Percentiles rank a stretch among this genome's conserved stretches.
phyloP scores from a whole-genome alignment of 2,329 filamentous ascomycete species.

The Fusarium sambucinum region DNA sequence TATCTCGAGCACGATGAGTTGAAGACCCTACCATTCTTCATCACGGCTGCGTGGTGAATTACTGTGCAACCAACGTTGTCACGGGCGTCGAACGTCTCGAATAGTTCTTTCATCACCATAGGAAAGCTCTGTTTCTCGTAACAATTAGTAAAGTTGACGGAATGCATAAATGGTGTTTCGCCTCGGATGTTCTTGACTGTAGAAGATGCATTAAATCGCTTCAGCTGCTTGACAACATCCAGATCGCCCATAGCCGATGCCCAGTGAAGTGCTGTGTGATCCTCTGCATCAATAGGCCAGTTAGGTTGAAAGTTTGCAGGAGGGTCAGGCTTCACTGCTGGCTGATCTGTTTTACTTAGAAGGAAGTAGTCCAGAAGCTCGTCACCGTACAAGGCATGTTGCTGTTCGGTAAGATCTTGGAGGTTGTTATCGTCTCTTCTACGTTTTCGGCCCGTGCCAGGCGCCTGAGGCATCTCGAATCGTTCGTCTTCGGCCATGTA shows the following conservation, averaged over 20 bases:
- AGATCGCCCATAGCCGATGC: constrained; percentile 97
- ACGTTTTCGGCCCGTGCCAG: constrained; percentile 76
- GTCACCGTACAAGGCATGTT: constrained; percentile 92
- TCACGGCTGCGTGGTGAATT: constrained; percentile 93
- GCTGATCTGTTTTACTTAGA: constrained; percentile 82
- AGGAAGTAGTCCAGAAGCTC: constrained; percentile 97
- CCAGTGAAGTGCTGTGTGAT: constrained; percentile 95
- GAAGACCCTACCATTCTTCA: constrained; percentile 82
- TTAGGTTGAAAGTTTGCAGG: constrained; percentile 90
- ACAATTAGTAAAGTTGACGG: constrained; percentile 96
- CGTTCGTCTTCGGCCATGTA: constrained; percentile 87
- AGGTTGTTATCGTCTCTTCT: constrained; percentile 74
- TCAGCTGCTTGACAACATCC: constrained; percentile 88
- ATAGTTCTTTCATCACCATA: constrained; percentile 82
- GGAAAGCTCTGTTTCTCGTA: constrained; percentile 94
- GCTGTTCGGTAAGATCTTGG: constrained; percentile 78
- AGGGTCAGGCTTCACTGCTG: constrained; percentile 78
- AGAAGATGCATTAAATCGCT: constrained; percentile 81
- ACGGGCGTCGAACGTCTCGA: constrained; percentile 81
- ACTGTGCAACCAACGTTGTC: constrained; percentile 88
- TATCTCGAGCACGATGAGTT: constrained; percentile 92
- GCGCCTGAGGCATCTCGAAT: constrained; percentile 74
- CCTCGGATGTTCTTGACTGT: constrained; percentile 77
- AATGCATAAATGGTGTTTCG: constrained; percentile 94
- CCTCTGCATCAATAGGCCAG: constrained; percentile 91